Percentiles rank a stretch among this genome's conserved stretches.
phyloP scores from a whole-genome alignment of 169 alveolate genomes.

The Plasmodium blacklocki region DNA sequence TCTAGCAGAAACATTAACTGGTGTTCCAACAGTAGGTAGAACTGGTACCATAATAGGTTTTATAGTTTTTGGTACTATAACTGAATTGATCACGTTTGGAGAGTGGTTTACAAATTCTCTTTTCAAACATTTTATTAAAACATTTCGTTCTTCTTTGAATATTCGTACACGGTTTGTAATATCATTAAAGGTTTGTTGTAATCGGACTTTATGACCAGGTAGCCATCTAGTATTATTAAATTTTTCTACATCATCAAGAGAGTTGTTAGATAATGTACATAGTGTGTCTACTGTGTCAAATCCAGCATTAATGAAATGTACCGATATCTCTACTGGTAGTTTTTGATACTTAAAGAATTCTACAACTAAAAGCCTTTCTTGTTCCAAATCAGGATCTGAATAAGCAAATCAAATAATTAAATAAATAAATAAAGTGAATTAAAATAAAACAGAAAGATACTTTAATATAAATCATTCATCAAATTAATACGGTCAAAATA shows the following conservation, averaged over 20 bases:
- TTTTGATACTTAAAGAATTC: slow-evolving; percentile 89
- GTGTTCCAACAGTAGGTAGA: slow-evolving; percentile 24
- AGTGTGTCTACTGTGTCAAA: slow-evolving; percentile 92
- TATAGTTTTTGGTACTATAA: slow-evolving; percentile 29
- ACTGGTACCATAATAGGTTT: slow-evolving; percentile 59
- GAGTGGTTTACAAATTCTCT: slow-evolving; percentile 37
- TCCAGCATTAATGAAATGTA: slow-evolving; percentile 91
- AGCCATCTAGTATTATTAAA: slow-evolving; percentile 89
- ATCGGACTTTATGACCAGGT: slow-evolving; percentile 91
- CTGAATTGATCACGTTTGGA: slow-evolving; percentile 19
- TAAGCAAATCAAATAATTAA: slow-evolving; percentile 1
- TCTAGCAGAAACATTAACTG: slow-evolving; percentile 40
- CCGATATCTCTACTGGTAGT: slow-evolving; percentile 89
- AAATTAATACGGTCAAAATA: background rate
- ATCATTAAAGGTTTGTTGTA: slow-evolving; percentile 82
- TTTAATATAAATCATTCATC: too few relatives aligned
- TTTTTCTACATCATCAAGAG: slow-evolving; percentile 89
- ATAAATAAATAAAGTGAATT: background rate
- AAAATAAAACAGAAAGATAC: background rate
- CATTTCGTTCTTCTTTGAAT: slow-evolving; percentile 81
- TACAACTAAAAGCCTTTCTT: slow-evolving; percentile 86
- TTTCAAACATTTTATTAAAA: slow-evolving; percentile 28
- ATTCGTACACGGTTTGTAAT: slow-evolving; percentile 79
- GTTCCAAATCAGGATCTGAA: slow-evolving; percentile 90
- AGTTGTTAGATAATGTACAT: slow-evolving; percentile 87